phyloP scores from a whole-genome alignment of 495 filamentous ascomycete genomes.

The Penicillium ucsense region DNA sequence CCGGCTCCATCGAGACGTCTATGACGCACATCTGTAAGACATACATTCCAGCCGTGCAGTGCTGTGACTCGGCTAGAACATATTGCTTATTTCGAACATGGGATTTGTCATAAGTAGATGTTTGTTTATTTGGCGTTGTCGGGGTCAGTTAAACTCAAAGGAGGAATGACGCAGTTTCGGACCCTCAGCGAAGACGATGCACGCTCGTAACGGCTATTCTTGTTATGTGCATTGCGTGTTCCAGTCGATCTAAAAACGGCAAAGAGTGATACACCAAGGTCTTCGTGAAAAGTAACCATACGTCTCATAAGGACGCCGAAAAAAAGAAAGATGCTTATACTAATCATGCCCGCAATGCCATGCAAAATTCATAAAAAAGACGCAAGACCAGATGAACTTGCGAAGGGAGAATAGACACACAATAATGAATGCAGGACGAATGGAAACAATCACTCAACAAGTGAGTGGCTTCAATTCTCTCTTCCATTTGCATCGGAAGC shows the following conservation, averaged over 20 bases:
- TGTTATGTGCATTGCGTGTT: no score
- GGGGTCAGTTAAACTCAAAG: no score
- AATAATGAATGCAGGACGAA: not conserved
- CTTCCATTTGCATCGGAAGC: not conserved
- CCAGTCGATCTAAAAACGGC: no score
- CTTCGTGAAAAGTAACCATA: no score
- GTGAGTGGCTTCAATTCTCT: no score
- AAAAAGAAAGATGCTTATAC: not conserved
- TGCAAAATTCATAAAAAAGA: slow-evolving; percentile 1
- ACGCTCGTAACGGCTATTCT: no score
- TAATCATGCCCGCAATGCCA: slow-evolving; percentile 6
- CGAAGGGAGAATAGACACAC: not conserved
- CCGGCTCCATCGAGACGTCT: not conserved
- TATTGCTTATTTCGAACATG: not conserved
- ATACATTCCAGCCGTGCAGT: not conserved
- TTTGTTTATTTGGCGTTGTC: not conserved
- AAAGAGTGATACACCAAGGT: not conserved
- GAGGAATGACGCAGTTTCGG: no score
- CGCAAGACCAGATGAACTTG: not conserved
- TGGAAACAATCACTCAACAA: no score
- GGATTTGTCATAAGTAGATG: not conserved
- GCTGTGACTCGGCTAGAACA: no score
- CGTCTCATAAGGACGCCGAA: no score
- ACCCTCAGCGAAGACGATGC: no score
- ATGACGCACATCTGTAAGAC: not conserved